Conservation (phyloP, 768 basidiomycete species). For the Lentinula lateritia region DNA sequence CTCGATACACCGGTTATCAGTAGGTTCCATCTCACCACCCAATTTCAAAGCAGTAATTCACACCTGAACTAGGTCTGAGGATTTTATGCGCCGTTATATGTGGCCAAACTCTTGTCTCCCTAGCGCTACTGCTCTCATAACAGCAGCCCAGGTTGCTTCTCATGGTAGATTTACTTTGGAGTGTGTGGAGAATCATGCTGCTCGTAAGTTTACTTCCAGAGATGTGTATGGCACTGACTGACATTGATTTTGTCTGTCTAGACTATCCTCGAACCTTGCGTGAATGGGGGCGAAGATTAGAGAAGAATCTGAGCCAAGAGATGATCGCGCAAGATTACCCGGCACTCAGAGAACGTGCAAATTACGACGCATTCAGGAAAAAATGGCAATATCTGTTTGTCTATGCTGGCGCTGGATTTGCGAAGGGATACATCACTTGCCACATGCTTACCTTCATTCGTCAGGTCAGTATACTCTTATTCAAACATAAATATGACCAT, state of each 20-base stretch:
- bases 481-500: neutral
- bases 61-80: conserved; percentile 47
- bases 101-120: conserved; percentile 89
- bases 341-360: conserved; percentile 43
- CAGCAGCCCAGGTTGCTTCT: conserved; percentile 63
- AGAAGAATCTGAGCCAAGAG: conserved; percentile 56
- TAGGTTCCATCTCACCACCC: conserved; percentile 28
- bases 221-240: neutral
- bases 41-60: neutral
- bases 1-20: conserved; percentile 66
- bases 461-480: conserved; percentile 35
- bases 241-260: conserved; percentile 10
- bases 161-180: conserved; percentile 79
- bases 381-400: conserved; percentile 85
- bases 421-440: conserved; percentile 76
- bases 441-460: conserved; percentile 77
- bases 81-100: conserved; percentile 86
- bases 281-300: conserved; percentile 81
- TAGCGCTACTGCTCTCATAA: conserved; percentile 76
- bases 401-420: conserved; percentile 76
- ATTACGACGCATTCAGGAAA: conserved; percentile 68
- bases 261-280: conserved; percentile 91
- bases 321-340: conserved; percentile 56
- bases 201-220: conserved; percentile 43
- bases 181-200: conserved; percentile 78